Evolutionary conservation across 768 basidiomycete species (phyloP).

Genomic region (Kwoniella bestiolae): DNA sequence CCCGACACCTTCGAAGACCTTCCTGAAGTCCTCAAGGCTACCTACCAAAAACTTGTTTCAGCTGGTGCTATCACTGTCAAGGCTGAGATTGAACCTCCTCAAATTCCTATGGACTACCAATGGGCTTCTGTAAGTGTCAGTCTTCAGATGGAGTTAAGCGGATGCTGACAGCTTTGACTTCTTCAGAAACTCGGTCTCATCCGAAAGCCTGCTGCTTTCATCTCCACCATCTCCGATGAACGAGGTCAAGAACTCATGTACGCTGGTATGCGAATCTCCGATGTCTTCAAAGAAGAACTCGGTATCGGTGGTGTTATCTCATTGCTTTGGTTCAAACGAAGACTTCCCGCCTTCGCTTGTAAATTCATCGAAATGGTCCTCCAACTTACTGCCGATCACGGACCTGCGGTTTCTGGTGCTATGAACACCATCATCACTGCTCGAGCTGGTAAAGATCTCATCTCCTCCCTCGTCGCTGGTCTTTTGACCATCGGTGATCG

Average conservation of each 20-base stretch:
- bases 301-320: constrained; percentile 96
- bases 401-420: constrained; percentile 94
- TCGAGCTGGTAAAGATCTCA: constrained; percentile 98
- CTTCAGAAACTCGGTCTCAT: constrained; percentile 84
- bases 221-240: constrained; percentile 99
- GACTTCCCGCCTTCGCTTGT: constrained; percentile 85
- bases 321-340: constrained; percentile 97
- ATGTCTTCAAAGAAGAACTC: constrained; percentile 96
- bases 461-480: constrained; percentile 94
- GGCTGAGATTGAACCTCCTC: constrained; percentile 83
- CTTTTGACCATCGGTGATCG: constrained; percentile 96
- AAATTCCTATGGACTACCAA: constrained; percentile 99
- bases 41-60: constrained; percentile 79
- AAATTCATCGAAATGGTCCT: constrained; percentile 99
- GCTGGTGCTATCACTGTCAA: constrained; percentile 70
- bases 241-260: constrained; percentile 98
- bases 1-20: constrained; percentile 98
- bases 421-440: constrained; percentile 99
- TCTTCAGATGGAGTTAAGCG: background rate
- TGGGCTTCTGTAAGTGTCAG: constrained; percentile 72
- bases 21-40: constrained; percentile 77
- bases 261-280: constrained; percentile 97
- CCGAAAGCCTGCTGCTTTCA: constrained; percentile 95
- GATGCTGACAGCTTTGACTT: background rate
- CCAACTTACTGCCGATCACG: constrained; percentile 98